A percentile compares a stretch with the other conserved stretches of the same genome.
Conservation (phyloP, 345 rosid species). For the Citrus glauca region DNA sequence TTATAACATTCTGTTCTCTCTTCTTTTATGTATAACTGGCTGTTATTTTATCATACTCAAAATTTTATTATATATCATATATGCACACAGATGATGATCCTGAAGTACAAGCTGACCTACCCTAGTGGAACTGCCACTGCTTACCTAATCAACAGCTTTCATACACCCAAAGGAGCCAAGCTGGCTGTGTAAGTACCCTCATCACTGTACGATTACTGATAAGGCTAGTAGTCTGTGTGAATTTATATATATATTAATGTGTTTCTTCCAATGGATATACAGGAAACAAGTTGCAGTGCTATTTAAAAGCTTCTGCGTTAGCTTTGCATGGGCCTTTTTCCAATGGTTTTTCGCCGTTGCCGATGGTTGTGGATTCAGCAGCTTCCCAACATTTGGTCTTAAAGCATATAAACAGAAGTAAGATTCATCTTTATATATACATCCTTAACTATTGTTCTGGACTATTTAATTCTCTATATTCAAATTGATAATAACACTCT, state of each 20-base stretch:
- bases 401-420: conserved; percentile 58
- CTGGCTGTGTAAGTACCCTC: conserved; percentile 55
- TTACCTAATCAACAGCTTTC: conserved; percentile 85
- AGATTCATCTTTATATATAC: neutral
- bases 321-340: conserved; percentile 57
- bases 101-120: conserved; percentile 75
- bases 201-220: too few relatives aligned
- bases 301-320: conserved; percentile 35
- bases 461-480: too few relatives aligned
- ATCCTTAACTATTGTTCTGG: too few relatives aligned
- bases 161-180: conserved; percentile 88
- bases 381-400: conserved; percentile 77
- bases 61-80: too few relatives aligned
- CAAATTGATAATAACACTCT: neutral
- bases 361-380: conserved; percentile 70
- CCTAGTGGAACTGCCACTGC: conserved; percentile 97
- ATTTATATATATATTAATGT: too few relatives aligned
- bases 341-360: conserved; percentile 63
- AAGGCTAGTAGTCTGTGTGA: too few relatives aligned
- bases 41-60: too few relatives aligned
- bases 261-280: neutral
- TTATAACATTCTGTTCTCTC: too few relatives aligned
- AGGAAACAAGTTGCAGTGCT: conserved; percentile 59
- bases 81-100: conserved; percentile 55
- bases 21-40: neutral